These are phyloP conservation scores for Curvularia verruculosa DNA, from an alignment of 2,329 filamentous ascomycete genomes.

Conservation along the genomic window DNA sequence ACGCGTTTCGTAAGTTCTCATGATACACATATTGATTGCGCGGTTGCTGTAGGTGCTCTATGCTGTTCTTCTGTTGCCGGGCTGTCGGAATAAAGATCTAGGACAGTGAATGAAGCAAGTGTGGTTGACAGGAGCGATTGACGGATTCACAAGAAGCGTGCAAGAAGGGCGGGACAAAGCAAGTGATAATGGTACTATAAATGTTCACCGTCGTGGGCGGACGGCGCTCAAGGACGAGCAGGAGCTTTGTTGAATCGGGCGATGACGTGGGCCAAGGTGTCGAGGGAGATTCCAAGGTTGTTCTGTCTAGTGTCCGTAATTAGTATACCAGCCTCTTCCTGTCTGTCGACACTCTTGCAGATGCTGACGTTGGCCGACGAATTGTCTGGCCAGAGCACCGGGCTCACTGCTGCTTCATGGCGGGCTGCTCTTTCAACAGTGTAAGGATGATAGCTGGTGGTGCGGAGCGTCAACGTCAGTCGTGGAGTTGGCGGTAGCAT, in stretches of 20 bases:
- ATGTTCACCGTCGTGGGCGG: not conserved
- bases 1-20: conserved; percentile 38
- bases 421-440: not conserved
- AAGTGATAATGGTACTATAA: not conserved
- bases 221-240: not conserved
- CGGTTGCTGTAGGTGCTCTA: not conserved
- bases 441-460: not conserved
- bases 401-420: not conserved
- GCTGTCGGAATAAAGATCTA: not conserved
- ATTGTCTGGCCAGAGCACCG: not conserved
- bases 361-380: not conserved
- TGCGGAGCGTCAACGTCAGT: not conserved
- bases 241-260: not conserved
- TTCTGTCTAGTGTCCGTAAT: not conserved
- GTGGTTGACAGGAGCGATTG: not conserved
- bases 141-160: not conserved
- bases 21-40: conserved; percentile 39
- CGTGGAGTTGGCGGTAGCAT: not conserved
- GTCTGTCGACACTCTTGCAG: not conserved
- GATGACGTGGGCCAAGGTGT: conserved; percentile 21
- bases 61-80: not conserved
- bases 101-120: conserved; percentile 2
- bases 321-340: conserved; percentile 6
- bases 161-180: not conserved
- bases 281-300: conserved; percentile 18